phyloP scores from a whole-genome alignment of 2,329 filamentous ascomycete species.

The Elsinoe australis region DNA sequence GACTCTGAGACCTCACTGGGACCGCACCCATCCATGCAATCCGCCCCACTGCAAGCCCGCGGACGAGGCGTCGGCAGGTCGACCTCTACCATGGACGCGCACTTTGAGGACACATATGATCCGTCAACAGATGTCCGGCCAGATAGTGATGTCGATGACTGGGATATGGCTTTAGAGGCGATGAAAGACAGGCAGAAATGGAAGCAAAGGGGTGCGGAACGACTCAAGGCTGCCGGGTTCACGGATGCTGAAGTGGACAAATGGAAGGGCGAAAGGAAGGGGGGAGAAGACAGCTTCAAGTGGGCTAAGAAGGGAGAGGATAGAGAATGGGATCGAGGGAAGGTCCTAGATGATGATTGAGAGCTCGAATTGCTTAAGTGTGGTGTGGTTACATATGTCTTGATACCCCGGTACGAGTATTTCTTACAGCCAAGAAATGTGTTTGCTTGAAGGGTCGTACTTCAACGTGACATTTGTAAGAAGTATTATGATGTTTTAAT shows the following conservation, averaged over 20 bases:
- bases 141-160: constrained; percentile 51
- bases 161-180: constrained; percentile 73
- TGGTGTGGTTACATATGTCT: background rate
- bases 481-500: background rate
- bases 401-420: too few species aligned
- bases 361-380: background rate
- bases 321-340: constrained; percentile 61
- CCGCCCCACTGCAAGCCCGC: constrained; percentile 45
- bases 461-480: too few species aligned
- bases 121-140: constrained; percentile 50
- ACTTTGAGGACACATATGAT: constrained; percentile 63
- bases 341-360: constrained; percentile 48
- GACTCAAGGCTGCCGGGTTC: constrained; percentile 71
- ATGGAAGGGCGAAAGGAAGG: constrained; percentile 60
- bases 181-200: constrained; percentile 72
- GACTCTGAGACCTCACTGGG: constrained; percentile 52
- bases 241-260: constrained; percentile 64
- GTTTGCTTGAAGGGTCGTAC: too few species aligned
- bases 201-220: constrained; percentile 65
- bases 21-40: constrained; percentile 52
- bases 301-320: constrained; percentile 42
- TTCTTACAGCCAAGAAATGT: too few species aligned
- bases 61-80: constrained; percentile 58
- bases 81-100: constrained; percentile 65
- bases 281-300: constrained; percentile 44